Base-by-base conservation (phyloP, 148 eudicot species). In the Cornus suecica region DNA sequence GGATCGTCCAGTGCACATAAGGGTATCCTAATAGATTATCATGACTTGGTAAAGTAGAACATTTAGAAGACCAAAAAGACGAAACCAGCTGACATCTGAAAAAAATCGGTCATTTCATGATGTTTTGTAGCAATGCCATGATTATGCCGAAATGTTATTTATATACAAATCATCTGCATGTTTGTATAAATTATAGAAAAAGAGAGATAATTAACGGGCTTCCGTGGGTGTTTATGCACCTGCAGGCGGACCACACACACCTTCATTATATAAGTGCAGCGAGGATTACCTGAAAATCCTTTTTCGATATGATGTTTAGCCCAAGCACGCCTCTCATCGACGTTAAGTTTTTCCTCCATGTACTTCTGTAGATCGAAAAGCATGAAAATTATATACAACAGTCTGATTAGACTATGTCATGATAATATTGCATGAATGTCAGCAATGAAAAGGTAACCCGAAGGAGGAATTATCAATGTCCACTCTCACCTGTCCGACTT, bases 401-500 rank as follows among this genome's bases (percentile, higher is more conserved):
- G n/a, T 42, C 41, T 20, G 14, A 32, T 37, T 13, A 41, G 58
- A 27, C 41, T 32, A 32, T 37, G 42, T 37, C 42, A 3, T 37
- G 18, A 69, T 16, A 42, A 8, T 27, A 68, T 69, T 3, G 65
- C 26, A 0, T 18, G 58, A 72, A 23, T 22, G 75, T 70, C n/a
- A 18, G 41, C 28, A 25, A 45, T 56, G 52, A 67, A 75, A 69
- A 65, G 68, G 58, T 29, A 41, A 80, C 31, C 65, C 70, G 10
- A 76, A 67, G 41, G 69, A 23, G 73, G 65, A 61, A 28, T 45
- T 62, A 8, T 68, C 34, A 48, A 51, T 64, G 20, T 42, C 26
- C 24, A 84, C 97, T 92, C 97, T 92, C 65, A 90, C 98, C 87
- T 86, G 78, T 18, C 84, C 78, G 52, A 61, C 74, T 31, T 82